Evolutionary conservation across 495 filamentous ascomycete species (phyloP).

Genomic region (Talaromyces ruber): DNA sequence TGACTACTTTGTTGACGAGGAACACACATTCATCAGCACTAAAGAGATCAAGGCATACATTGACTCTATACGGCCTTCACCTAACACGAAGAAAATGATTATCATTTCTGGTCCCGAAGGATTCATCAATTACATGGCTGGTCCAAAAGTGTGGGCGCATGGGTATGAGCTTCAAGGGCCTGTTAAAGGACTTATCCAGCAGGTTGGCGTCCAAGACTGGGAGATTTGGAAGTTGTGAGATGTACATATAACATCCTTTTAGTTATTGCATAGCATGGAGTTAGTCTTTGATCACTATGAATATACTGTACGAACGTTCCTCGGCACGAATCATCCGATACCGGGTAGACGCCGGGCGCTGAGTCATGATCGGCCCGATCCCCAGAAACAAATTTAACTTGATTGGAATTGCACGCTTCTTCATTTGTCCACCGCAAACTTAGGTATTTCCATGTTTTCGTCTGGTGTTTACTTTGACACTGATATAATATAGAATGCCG

Average conservation of each 20-base stretch:
- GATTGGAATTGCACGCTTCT: constrained; percentile 1
- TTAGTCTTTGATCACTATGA: background rate
- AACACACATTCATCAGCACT: constrained; percentile 52
- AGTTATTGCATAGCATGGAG: constrained; percentile 5
- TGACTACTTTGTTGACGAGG: constrained; percentile 73
- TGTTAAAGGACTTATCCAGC: constrained; percentile 44
- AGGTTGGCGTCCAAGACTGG: constrained; percentile 47
- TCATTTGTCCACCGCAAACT: background rate
- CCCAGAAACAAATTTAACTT: background rate
- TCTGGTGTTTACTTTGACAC: background rate
- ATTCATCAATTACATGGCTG: constrained; percentile 72
- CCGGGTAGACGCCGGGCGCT: background rate
- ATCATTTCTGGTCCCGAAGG: constrained; percentile 85
- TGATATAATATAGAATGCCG: background rate
- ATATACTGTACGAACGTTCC: background rate
- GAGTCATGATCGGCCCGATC: constrained; percentile 6
- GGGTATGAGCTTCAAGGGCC: constrained; percentile 67
- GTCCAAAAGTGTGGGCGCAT: constrained; percentile 62
- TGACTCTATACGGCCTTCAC: constrained; percentile 13
- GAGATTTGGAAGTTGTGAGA: constrained; percentile 56
- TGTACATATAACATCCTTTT: constrained; percentile 4
- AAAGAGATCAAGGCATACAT: constrained; percentile 32
- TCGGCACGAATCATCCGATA: background rate
- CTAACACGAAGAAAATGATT: constrained; percentile 47
- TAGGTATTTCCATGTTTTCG: background rate